A percentile compares a stretch with the other conserved stretches of the same genome.
phyloP scores from a whole-genome alignment of 257 asterid genomes.

The Phtheirospermum japonicum region DNA sequence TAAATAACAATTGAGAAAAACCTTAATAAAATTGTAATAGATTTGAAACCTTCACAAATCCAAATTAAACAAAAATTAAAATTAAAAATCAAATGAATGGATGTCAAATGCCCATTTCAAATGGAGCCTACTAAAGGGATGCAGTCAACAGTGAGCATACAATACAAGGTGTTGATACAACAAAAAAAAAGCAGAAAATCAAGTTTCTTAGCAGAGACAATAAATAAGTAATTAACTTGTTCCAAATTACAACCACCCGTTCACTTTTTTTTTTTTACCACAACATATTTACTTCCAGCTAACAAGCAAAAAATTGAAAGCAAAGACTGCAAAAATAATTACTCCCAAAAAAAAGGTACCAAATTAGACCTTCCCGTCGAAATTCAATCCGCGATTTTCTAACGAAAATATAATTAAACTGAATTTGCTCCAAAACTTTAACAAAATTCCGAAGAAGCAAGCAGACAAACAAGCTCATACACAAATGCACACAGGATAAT shows the following conservation, averaged over 20 bases:
- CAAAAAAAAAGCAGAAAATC: constrained; percentile 1
- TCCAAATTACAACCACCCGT: too few species aligned
- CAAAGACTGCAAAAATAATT: neutral
- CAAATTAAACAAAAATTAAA: too few species aligned
- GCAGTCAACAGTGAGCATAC: constrained; percentile 2
- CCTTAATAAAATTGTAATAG: too few species aligned
- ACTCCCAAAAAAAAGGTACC: constrained; percentile 13
- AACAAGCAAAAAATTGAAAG: too few species aligned
- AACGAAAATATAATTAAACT: neutral
- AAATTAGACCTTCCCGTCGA: neutral
- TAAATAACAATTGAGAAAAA: too few species aligned
- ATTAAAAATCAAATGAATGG: too few species aligned
- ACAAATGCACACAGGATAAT: neutral
- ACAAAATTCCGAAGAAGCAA: neutral
- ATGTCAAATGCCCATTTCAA: too few species aligned
- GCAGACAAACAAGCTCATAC: neutral
- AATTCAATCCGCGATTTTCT: neutral
- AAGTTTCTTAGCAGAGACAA: neutral
- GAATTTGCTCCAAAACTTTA: constrained; percentile 11
- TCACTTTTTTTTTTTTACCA: too few species aligned
- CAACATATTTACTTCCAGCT: too few species aligned
- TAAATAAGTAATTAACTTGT: neutral
- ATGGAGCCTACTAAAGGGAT: too few species aligned
- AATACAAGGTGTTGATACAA: neutral
- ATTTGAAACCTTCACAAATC: too few species aligned